These are phyloP conservation scores for Pulveroboletus sp. DNA, from an alignment of 768 basidiomycete genomes.

Conservation along the genomic window DNA sequence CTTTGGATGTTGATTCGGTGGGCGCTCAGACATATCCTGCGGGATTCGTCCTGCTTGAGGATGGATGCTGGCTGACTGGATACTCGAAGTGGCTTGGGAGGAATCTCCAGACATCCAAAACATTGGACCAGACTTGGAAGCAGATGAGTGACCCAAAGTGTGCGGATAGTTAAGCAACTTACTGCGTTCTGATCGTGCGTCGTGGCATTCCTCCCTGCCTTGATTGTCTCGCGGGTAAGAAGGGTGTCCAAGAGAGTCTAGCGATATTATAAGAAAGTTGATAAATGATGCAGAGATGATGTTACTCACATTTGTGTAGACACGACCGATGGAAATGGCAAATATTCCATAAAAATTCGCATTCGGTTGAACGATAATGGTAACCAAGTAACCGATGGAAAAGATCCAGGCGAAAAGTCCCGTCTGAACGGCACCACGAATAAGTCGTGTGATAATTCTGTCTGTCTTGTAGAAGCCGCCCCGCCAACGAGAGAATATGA, in stretches of 20 bases:
- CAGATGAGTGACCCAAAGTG: no score
- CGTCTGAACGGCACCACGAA: slow-evolving; percentile 53
- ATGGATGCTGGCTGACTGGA: neutral
- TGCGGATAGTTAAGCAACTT: no score
- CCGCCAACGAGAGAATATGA: slow-evolving; percentile 38
- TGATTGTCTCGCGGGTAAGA: slow-evolving; percentile 8
- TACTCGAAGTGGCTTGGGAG: neutral
- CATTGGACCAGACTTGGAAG: neutral
- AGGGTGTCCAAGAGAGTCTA: slow-evolving; percentile 6
- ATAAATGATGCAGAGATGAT: no score
- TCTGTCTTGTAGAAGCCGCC: no score
- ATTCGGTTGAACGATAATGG: slow-evolving; percentile 24
- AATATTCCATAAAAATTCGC: slow-evolving; percentile 38
- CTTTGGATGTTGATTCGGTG: neutral
- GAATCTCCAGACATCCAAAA: neutral
- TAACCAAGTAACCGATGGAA: slow-evolving; percentile 46
- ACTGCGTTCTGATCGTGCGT: no score
- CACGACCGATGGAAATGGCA: slow-evolving; percentile 39
- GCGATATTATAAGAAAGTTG: neutral
- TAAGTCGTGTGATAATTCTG: no score
- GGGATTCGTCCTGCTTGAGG: neutral
- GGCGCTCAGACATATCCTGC: neutral
- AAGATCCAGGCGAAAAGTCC: slow-evolving; percentile 51
- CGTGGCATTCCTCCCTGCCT: no score
- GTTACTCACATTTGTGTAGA: slow-evolving; percentile 44